A percentile compares a stretch with the other conserved stretches of the same genome.
phyloP scores from a whole-genome alignment of 208 protist species.

The Trypanosoma boissoni region DNA sequence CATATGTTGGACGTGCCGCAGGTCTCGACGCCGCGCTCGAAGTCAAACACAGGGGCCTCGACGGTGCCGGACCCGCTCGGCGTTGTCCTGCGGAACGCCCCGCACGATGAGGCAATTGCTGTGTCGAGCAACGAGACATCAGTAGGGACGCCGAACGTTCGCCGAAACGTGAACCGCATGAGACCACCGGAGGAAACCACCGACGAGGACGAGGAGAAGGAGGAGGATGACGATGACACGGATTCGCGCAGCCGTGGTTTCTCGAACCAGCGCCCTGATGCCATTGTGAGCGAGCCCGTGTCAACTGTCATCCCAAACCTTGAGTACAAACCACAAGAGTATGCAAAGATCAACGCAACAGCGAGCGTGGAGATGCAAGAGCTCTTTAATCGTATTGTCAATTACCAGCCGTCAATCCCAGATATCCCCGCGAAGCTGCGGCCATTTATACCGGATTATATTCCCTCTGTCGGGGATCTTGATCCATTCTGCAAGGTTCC shows the following conservation, averaged over 20 bases:
- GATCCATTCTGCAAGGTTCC: slow-evolving; percentile 97
- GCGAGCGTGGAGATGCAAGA: slow-evolving; percentile 93
- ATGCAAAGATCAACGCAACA: slow-evolving; percentile 74
- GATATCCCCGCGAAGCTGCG: slow-evolving; percentile 95
- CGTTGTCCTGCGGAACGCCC: slow-evolving; percentile 46
- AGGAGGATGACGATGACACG: slow-evolving; percentile 41
- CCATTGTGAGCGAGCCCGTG: slow-evolving; percentile 36
- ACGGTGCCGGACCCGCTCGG: neutral
- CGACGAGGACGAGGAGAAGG: slow-evolving; percentile 18
- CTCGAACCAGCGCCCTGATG: slow-evolving; percentile 60
- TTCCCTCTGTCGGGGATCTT: slow-evolving; percentile 96
- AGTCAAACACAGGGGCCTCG: slow-evolving; percentile 42
- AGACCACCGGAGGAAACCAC: slow-evolving; percentile 19
- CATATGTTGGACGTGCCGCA: no score
- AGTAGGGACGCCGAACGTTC: slow-evolving; percentile 13
- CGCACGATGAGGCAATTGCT: slow-evolving; percentile 66
- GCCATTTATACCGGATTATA: slow-evolving; percentile 98
- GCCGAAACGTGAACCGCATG: neutral
- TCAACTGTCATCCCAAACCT: slow-evolving; percentile 27
- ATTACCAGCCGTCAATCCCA: slow-evolving; percentile 92
- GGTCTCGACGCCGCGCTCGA: slow-evolving; percentile 48
- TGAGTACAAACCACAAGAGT: slow-evolving; percentile 88
- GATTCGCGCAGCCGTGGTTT: slow-evolving; percentile 44
- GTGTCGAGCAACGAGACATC: slow-evolving; percentile 19
- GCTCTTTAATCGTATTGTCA: slow-evolving; percentile 95